A percentile compares a stretch with the other conserved stretches of the same genome.
Evolutionary conservation across 495 filamentous ascomycete genomes (phyloP).

Genomic region (Ramalina intermedia): DNA sequence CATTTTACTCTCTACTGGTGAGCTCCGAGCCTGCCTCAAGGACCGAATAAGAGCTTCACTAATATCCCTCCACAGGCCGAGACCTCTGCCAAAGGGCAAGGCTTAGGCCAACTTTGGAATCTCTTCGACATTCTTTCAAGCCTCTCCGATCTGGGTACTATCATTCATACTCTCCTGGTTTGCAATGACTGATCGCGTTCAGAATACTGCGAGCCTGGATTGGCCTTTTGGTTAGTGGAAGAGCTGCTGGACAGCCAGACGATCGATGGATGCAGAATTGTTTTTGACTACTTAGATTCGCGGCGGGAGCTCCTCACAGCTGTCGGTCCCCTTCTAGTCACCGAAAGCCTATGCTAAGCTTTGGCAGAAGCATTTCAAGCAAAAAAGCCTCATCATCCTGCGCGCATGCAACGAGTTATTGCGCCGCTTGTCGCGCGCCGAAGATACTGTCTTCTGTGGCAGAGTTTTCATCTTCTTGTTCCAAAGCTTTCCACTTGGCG

Average conservation of each 20-base stretch:
- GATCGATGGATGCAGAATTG: conserved; percentile 71
- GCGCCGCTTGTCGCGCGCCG: conserved; percentile 75
- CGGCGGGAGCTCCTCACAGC: conserved; percentile 73
- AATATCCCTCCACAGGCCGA: conserved; percentile 34
- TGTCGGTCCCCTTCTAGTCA: conserved; percentile 20
- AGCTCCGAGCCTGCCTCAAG: conserved; percentile 17
- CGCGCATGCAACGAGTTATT: conserved; percentile 91
- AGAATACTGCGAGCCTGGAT: conserved; percentile 71
- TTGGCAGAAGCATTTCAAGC: conserved; percentile 57
- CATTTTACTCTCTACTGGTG: conserved; percentile 64
- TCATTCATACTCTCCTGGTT: conserved; percentile 3
- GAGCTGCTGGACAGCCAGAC: conserved; percentile 93
- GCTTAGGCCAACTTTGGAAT: conserved; percentile 78
- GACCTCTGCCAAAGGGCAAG: conserved; percentile 54
- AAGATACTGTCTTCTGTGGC: conserved; percentile 94
- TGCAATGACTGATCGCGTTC: conserved; percentile 16
- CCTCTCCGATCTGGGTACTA: conserved; percentile 61
- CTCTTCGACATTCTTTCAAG: conserved; percentile 79
- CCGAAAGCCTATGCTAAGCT: conserved; percentile 1
- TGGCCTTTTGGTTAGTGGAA: conserved; percentile 82
- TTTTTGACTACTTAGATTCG: conserved; percentile 91
- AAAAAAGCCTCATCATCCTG: conserved; percentile 76
- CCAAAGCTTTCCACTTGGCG: conserved; percentile 88
- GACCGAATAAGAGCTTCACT: neutral
- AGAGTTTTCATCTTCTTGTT: conserved; percentile 96